Conservation (phyloP, 139 green algal genomes). For the Tetradesmus obliquus region DNA sequence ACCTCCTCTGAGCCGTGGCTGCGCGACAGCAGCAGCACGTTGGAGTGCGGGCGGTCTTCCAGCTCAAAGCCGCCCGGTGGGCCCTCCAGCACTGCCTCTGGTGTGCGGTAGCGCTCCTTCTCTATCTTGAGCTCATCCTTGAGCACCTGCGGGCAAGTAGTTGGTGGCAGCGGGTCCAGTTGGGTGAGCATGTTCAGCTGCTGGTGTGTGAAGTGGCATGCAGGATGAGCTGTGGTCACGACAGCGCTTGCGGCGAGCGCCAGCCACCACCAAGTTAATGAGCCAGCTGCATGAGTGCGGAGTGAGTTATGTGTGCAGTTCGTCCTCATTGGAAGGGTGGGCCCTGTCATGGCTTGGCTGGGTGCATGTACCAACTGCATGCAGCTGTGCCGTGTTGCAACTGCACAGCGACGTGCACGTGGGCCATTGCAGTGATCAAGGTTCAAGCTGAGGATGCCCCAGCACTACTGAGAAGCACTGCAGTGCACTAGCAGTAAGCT, state of each 20-base stretch:
- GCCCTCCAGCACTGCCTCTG: constrained; percentile 54
- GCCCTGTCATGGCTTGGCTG: too few species aligned
- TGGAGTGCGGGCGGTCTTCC: constrained; percentile 55
- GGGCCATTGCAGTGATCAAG: too few species aligned
- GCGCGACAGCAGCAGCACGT: constrained; percentile 57
- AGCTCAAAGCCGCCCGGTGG: constrained; percentile 58
- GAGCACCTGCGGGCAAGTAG: constrained; percentile 46
- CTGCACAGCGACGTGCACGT: too few species aligned
- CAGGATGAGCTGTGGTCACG: background rate
- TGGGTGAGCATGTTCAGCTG: background rate
- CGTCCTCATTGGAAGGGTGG: too few species aligned
- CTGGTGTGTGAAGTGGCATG: background rate
- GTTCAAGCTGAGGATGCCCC: too few species aligned
- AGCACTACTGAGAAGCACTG: background rate
- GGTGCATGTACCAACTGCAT: background rate
- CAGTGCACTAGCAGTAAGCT: background rate
- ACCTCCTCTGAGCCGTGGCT: constrained; percentile 62
- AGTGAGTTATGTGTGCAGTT: too few species aligned
- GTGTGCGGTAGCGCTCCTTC: constrained; percentile 67
- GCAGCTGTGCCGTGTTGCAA: too few species aligned
- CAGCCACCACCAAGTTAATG: background rate
- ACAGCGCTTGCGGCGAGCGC: background rate
- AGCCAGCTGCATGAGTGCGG: too few species aligned
- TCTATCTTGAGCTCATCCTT: constrained; percentile 78
- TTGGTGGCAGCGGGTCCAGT: constrained; percentile 35